phyloP scores from a whole-genome alignment of 805 yeast genomes.

The Myxozyma nipponensis region DNA sequence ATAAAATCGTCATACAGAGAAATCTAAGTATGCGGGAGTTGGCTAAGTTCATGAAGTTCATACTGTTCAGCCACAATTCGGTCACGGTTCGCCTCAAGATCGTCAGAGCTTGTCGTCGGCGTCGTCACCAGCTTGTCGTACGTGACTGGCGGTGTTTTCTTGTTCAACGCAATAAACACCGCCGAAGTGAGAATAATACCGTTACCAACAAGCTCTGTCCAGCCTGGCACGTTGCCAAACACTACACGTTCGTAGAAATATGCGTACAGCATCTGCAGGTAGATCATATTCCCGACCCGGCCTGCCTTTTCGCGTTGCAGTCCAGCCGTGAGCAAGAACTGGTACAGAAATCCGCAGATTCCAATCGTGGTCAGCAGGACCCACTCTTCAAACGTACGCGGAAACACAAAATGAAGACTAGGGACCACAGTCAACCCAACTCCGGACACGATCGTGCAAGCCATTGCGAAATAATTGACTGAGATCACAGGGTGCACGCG shows the following conservation, averaged over 20 bases:
- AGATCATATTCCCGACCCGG: conserved; percentile 68
- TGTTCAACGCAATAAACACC: conserved; percentile 51
- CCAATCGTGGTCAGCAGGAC: conserved; percentile 58
- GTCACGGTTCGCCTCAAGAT: neutral
- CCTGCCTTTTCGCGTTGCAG: conserved; percentile 78
- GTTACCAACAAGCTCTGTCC: conserved; percentile 67
- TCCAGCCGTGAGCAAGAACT: conserved; percentile 73
- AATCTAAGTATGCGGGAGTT: no score
- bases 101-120: conserved; percentile 10
- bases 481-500: conserved; percentile 76
- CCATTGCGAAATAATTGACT: conserved; percentile 70
- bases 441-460: conserved; percentile 53
- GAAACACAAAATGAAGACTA: conserved; percentile 55
- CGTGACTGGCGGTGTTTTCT: conserved; percentile 37
- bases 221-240: conserved; percentile 70
- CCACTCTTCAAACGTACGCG: conserved; percentile 66
- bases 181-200: conserved; percentile 65
- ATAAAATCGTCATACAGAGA: no score
- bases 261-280: conserved; percentile 75
- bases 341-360: conserved; percentile 76
- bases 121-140: conserved; percentile 24
- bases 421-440: conserved; percentile 55
- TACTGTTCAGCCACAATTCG: neutral
- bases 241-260: conserved; percentile 66
- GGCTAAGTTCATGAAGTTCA: neutral